A percentile compares a stretch with the other conserved stretches of the same genome.
These are phyloP conservation scores for Marasmius tenuissimus DNA, from an alignment of 1,284 basidiomycete species.

Conservation along the genomic window DNA sequence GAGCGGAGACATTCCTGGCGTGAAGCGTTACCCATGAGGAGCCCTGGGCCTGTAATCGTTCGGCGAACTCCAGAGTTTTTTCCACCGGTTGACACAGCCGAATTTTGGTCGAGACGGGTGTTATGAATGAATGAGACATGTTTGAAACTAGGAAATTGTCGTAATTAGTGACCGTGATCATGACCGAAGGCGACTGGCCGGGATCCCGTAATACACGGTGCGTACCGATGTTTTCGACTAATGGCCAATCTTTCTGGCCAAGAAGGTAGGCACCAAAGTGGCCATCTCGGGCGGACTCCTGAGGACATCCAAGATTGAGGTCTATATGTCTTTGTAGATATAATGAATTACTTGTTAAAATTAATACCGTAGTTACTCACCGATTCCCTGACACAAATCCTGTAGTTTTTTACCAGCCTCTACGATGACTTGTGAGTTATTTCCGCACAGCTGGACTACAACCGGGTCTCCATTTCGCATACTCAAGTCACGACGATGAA, in stretches of 20 bases:
- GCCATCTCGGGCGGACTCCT: conserved; percentile 62
- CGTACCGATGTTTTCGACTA: conserved; percentile 49
- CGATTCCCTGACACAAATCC: conserved; percentile 62
- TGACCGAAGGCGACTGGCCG: too few species aligned
- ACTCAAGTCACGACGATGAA: conserved; percentile 53
- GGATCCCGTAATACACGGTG: too few species aligned
- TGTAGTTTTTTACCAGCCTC: conserved; percentile 58
- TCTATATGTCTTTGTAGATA: conserved; percentile 31
- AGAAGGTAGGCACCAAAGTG: conserved; percentile 77
- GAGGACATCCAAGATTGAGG: conserved; percentile 67
- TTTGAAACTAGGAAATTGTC: conserved; percentile 44
- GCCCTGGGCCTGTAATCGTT: conserved; percentile 58
- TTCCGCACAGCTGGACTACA: conserved; percentile 72
- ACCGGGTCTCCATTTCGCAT: conserved; percentile 43
- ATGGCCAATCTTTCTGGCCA: conserved; percentile 66
- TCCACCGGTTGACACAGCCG: conserved; percentile 56
- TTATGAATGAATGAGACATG: conserved; percentile 54
- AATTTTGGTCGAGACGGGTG: conserved; percentile 68
- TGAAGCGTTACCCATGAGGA: conserved; percentile 70
- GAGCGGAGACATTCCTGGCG: conserved; percentile 68
- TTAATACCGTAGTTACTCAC: conserved; percentile 36
- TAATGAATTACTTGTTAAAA: neutral
- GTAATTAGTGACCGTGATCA: too few species aligned
- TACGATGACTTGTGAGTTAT: conserved; percentile 59
- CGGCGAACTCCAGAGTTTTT: conserved; percentile 57